These are phyloP conservation scores for Lasiosphaeris hirsuta DNA, from an alignment of 495 filamentous ascomycete species.

Conservation along the genomic window DNA sequence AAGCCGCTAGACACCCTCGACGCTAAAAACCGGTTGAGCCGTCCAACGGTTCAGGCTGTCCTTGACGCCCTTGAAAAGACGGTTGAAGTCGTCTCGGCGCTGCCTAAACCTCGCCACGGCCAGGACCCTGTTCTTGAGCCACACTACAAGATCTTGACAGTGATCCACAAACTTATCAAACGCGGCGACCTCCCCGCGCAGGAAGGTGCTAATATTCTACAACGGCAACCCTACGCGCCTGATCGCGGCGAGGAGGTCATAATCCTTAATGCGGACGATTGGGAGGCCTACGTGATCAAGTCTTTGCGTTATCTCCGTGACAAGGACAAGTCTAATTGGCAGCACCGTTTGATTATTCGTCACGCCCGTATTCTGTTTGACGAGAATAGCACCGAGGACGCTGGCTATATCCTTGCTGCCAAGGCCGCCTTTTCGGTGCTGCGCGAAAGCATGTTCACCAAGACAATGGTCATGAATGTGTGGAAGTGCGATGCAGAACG, in stretches of 20 bases:
- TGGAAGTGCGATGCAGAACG: slow-evolving; percentile 95
- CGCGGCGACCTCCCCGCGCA: slow-evolving; percentile 42
- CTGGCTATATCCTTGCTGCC: slow-evolving; percentile 37
- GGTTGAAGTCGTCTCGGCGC: slow-evolving; percentile 54
- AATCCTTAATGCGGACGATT: slow-evolving; percentile 55
- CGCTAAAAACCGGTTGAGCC: slow-evolving; percentile 35
- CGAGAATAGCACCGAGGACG: slow-evolving; percentile 27
- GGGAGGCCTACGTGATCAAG: slow-evolving; percentile 71
- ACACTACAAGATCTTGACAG: slow-evolving; percentile 89
- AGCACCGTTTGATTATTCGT: slow-evolving; percentile 85
- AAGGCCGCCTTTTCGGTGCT: slow-evolving; percentile 69
- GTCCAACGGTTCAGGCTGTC: slow-evolving; percentile 56
- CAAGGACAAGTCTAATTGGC: slow-evolving; percentile 94
- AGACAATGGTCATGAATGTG: slow-evolving; percentile 90
- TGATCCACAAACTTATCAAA: slow-evolving; percentile 76
- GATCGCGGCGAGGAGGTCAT: slow-evolving; percentile 34
- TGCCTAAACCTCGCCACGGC: slow-evolving; percentile 77
- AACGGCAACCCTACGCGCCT: slow-evolving; percentile 43
- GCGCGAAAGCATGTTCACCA: slow-evolving; percentile 85
- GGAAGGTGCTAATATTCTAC: slow-evolving; percentile 42
- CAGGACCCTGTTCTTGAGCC: slow-evolving; percentile 89
- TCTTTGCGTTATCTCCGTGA: slow-evolving; percentile 70
- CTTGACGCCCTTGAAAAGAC: slow-evolving; percentile 64
- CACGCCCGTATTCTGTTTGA: slow-evolving; percentile 72
- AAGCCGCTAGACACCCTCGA: slow-evolving; percentile 54